Base-by-base conservation (phyloP, 768 basidiomycete genomes). In the Coprinopsis sp. region DNA sequence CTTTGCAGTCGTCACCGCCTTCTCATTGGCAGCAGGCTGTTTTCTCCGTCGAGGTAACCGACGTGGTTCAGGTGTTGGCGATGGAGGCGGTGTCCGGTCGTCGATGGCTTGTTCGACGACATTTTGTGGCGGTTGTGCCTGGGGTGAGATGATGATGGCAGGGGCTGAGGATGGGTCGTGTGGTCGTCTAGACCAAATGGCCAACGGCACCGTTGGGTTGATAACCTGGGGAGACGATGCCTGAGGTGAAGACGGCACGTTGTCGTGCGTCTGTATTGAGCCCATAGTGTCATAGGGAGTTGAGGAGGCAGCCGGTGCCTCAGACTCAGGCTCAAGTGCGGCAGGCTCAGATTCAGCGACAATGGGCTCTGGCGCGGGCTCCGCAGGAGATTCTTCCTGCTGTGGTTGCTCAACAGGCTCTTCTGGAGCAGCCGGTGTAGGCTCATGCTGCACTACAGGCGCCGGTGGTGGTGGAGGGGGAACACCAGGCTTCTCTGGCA, bases 161-260 rank as follows among this genome's bases (percentile, higher is more conserved):
- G 84, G 84, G 0, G 86, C 87, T 36, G 64, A 60, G 3, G 74
- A 66, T 0, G 87, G 87, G 58, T 87, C 67, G 2, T 70, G 64
- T 0, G 87, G 87, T 21, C 84, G 76, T n/a, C 75, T 74, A 0
- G 86, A 84, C 84, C 84, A 88, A 29, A 89, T 76, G 4, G 79
- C 82, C 66, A 78, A 87, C 21, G 63, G 55, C 1, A 54, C 52
- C 13, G 49, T 48, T 16, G 58, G 54, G 25, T 51, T 52, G 39
- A 31, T 28, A 27, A 50, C 33, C 1, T 46, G 36, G 11, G 49
- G 33, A 10, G 56, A 53, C 16, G 55, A 24, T 7, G 46, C 12
- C n/a, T 29, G 8, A 11, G 30, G 0, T 13, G 36, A 49, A 10
- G 49, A 47, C n/a, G 44, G 34, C 10, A 34, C 22, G 19, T 6